These are phyloP conservation scores for Sisymbrium altissimum DNA, from an alignment of 345 rosid genomes.

Conservation along the genomic window DNA sequence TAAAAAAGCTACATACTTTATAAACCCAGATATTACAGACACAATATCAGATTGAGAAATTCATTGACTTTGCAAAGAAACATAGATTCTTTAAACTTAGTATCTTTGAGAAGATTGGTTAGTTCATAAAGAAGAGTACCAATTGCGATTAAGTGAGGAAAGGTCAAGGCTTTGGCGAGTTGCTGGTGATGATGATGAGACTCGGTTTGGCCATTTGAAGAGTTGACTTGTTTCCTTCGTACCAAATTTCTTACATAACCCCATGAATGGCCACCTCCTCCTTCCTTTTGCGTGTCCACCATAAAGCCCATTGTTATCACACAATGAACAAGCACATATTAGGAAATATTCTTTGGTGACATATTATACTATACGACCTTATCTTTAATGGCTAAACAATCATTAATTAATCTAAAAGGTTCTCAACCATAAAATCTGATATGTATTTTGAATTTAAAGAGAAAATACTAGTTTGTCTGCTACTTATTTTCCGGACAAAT, in stretches of 20 bases:
- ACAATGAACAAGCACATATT: background rate
- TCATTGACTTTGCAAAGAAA: background rate
- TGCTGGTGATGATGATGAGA: slow-evolving; percentile 38
- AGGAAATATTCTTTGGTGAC: background rate
- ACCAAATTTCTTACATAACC: slow-evolving; percentile 42
- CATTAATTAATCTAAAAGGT: background rate
- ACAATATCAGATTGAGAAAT: background rate
- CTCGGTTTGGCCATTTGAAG: slow-evolving; percentile 37
- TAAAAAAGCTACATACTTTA: background rate
- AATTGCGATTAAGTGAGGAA: slow-evolving; percentile 72
- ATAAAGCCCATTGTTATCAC: slow-evolving; percentile 43
- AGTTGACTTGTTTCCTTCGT: slow-evolving; percentile 81
- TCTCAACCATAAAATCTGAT: background rate
- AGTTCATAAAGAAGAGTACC: slow-evolving; percentile 38
- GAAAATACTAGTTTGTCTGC: background rate
- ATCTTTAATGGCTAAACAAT: background rate
- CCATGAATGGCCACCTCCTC: slow-evolving; percentile 39
- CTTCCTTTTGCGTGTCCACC: slow-evolving; percentile 40
- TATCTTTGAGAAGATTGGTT: background rate
- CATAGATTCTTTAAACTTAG: background rate
- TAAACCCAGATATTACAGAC: background rate
- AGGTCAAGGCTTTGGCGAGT: slow-evolving; percentile 68
- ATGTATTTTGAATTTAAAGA: background rate
- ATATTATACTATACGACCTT: background rate
- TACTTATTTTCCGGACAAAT: background rate